These are phyloP conservation scores for Angophora floribunda DNA, from an alignment of 345 rosid genomes.

Conservation along the genomic window DNA sequence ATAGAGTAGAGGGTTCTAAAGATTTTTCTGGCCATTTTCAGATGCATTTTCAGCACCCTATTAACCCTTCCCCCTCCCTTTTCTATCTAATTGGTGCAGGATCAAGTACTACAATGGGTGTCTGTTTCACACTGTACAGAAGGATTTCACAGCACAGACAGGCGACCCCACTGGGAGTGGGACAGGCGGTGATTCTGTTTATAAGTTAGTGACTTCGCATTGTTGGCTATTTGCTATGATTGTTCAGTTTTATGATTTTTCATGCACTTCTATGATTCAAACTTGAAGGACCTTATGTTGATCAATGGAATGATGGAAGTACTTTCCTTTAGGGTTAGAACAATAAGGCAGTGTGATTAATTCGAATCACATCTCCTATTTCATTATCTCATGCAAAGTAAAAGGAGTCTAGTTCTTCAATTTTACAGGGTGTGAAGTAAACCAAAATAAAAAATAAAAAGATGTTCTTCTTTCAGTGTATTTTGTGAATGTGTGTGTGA, in stretches of 20 bases:
- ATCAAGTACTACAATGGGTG: constrained; percentile 87
- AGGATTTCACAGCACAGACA: constrained; percentile 74
- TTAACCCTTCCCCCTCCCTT: neutral
- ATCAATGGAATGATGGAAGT: neutral
- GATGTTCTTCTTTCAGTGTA: neutral
- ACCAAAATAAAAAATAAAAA: neutral
- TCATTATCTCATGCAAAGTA: neutral
- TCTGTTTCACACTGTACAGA: constrained; percentile 80
- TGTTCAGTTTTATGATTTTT: constrained; percentile 27
- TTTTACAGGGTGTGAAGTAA: neutral
- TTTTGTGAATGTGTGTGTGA: neutral
- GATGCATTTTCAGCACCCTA: accelerated
- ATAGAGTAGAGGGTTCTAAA: neutral
- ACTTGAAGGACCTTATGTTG: neutral
- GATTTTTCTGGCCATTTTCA: neutral
- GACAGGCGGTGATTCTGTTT: constrained; percentile 76
- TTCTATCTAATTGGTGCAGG: constrained; percentile 25
- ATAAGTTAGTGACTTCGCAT: constrained; percentile 42
- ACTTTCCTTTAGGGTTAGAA: neutral
- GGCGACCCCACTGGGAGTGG: constrained; percentile 91
- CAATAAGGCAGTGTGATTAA: neutral
- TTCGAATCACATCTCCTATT: neutral
- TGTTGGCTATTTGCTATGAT: neutral
- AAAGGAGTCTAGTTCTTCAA: neutral
- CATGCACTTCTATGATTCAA: neutral